Evolutionary conservation across 2,329 filamentous ascomycete species (phyloP), one percentile per base, ranked within the genome.

Genomic region (Microcyclosporella mali): DNA sequence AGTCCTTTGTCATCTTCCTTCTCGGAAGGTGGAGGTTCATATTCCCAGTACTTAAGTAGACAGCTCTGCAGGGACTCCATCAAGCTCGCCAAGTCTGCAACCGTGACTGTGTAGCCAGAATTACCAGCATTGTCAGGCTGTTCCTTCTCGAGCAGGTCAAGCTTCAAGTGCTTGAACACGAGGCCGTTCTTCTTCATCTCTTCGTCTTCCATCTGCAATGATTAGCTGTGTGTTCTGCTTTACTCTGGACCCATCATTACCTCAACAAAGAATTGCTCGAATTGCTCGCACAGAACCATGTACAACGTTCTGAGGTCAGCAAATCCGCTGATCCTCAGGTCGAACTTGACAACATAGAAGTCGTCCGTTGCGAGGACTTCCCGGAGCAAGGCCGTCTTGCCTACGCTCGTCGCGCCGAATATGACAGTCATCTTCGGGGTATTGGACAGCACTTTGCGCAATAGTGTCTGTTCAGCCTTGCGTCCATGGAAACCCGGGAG

Each of bases 51-150:
- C 33, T 45, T 49, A 3, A 51, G 43, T 32, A 51, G 36, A 40
- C 49, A 51, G 19, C 46, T 49, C 21, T 51, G 49, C 15, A 51
- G 15, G 8, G 46, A 46, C 15, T 51, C 49, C 49, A 51, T 51
- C 27, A 51, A 27, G n/a, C 46, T 45, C 2, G 49, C 49, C 3
- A 51, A 28, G 34, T 51, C 46, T 3, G 49, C 49, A 6, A 51
- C 49, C 2, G 46, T 46, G 4, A 49, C 44, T 12, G 15, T 35
- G 16, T 51, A 49, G 21, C 21, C 21, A 9, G 21, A 6, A 25
- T 25, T 25, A 10, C 46, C 46, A 25, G 36, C 47, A 31, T 41
- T 44, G 9, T 51, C 42, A 8, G 42, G 42, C 41, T 47, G 35
- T 27, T 46, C 40, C 43, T 49, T 51, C 35, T 51, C 49, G 16